Evolutionary conservation across 139 green algal species (phyloP).

Genomic region (Coccomyxa sp.): DNA sequence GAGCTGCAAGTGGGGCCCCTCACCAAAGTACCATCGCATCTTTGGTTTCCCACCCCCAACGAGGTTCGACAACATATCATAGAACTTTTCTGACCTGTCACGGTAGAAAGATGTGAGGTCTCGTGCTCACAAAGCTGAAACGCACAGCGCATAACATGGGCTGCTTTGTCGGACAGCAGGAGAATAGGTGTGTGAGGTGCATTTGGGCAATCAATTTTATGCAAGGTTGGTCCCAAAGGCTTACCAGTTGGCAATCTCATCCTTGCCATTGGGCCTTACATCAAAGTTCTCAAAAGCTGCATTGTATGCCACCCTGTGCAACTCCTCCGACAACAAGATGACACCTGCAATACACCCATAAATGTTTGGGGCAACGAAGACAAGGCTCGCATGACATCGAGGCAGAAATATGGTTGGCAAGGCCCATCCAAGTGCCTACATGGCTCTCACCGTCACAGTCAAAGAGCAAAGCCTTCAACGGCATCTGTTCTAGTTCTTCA

Average conservation of each 20-base stretch:
- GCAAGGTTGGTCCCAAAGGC: too few relatives aligned
- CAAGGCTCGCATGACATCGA: too few relatives aligned
- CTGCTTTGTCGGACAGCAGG: too few relatives aligned
- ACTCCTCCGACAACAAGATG: conserved; percentile 88
- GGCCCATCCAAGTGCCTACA: not conserved
- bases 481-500: not conserved
- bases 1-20: not conserved
- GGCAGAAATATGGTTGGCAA: too few relatives aligned
- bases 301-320: conserved; percentile 91
- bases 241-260: conserved; percentile 22
- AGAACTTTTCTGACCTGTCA: conserved; percentile 77
- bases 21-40: conserved; percentile 79
- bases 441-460: conserved; percentile 67
- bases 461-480: conserved; percentile 65
- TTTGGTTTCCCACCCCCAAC: conserved; percentile 92
- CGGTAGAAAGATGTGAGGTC: too few relatives aligned
- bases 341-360: conserved; percentile 47
- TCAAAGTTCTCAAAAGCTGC: conserved; percentile 80
- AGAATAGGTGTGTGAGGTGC: too few relatives aligned
- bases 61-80: conserved; percentile 88
- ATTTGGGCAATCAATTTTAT: too few relatives aligned
- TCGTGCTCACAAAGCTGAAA: too few relatives aligned
- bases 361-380: too few relatives aligned
- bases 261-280: conserved; percentile 23
- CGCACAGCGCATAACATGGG: too few relatives aligned